Evolutionary conservation across 106 monocot genomes (phyloP).

Genomic region (Phalaenopsis aphrodite): DNA sequence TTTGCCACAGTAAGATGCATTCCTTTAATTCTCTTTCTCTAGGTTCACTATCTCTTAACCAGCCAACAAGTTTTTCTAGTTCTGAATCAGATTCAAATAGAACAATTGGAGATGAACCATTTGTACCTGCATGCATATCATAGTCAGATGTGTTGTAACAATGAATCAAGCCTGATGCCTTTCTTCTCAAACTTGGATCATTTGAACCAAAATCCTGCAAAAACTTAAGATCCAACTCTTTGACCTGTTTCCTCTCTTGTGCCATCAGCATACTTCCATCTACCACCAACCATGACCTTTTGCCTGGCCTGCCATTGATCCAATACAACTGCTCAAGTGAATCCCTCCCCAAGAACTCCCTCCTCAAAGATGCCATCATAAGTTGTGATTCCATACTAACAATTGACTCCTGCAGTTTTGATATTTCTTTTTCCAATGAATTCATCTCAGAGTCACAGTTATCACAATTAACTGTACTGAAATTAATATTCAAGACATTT

Average conservation of each 20-base stretch:
- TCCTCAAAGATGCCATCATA: conserved; percentile 57
- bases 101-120: conserved; percentile 27
- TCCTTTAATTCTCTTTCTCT: conserved; percentile 85
- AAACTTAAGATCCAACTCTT: not conserved
- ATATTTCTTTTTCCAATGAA: conserved; percentile 60
- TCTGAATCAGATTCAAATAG: conserved; percentile 72
- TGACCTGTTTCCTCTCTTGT: conserved; percentile 9
- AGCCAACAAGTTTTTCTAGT: conserved; percentile 56
- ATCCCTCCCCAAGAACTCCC: conserved; percentile 87
- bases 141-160: conserved; percentile 6
- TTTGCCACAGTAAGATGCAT: conserved; percentile 63
- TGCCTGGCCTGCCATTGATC: conserved; percentile 66
- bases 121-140: conserved; percentile 13
- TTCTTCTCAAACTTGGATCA: not conserved
- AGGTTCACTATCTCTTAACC: conserved; percentile 60
- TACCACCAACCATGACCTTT: conserved; percentile 70
- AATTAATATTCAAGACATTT: conserved; percentile 4
- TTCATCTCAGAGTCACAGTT: conserved; percentile 30
- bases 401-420: conserved; percentile 55
- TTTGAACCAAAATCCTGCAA: conserved; percentile 6
- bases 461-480: conserved; percentile 15
- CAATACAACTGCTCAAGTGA: conserved; percentile 76
- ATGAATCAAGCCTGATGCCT: not conserved
- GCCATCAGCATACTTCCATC: conserved; percentile 36
- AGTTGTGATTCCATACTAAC: conserved; percentile 53